Percentiles rank a stretch among this genome's conserved stretches.
phyloP scores from a whole-genome alignment of 495 filamentous ascomycete genomes.

The Corynascus novoguineensis region DNA sequence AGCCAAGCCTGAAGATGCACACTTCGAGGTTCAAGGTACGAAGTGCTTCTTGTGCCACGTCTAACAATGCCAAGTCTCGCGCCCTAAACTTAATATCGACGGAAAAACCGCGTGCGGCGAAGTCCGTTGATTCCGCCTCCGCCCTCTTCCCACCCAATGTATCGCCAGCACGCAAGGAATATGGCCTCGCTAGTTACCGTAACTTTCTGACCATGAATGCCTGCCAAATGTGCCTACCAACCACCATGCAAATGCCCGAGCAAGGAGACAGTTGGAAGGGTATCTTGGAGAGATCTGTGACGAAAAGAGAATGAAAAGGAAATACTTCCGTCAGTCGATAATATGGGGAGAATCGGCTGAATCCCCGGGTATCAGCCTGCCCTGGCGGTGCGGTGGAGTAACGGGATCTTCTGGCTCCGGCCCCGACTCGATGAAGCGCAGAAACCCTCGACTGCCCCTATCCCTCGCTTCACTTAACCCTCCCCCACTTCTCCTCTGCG shows the following conservation, averaged over 20 bases:
- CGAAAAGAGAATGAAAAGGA: background rate
- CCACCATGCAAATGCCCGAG: background rate
- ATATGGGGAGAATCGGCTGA: constrained; percentile 19
- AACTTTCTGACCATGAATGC: too few relatives aligned
- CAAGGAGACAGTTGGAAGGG: constrained; percentile 7
- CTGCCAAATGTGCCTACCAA: background rate
- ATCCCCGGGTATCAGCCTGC: constrained; percentile 14
- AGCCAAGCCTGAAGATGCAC: too few relatives aligned
- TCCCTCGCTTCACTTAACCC: background rate
- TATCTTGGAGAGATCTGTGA: constrained; percentile 11
- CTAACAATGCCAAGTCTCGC: background rate
- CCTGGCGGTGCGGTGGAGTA: background rate
- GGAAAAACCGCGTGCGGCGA: background rate
- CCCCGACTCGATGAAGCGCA: constrained; percentile 6
- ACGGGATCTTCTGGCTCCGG: background rate
- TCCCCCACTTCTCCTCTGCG: background rate
- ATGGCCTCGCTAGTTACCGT: too few relatives aligned
- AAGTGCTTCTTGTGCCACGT: too few relatives aligned
- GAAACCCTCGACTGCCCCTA: background rate
- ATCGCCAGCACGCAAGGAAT: too few relatives aligned
- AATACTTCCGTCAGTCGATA: constrained; percentile 14
- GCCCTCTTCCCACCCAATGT: background rate
- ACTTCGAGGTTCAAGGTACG: too few relatives aligned
- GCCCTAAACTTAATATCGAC: too few relatives aligned
- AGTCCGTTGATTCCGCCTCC: background rate